Percentiles rank a stretch among this genome's conserved stretches.
Conservation (phyloP, 1,139 yeast genomes). For the Kluyveromyces marxianus region DNA sequence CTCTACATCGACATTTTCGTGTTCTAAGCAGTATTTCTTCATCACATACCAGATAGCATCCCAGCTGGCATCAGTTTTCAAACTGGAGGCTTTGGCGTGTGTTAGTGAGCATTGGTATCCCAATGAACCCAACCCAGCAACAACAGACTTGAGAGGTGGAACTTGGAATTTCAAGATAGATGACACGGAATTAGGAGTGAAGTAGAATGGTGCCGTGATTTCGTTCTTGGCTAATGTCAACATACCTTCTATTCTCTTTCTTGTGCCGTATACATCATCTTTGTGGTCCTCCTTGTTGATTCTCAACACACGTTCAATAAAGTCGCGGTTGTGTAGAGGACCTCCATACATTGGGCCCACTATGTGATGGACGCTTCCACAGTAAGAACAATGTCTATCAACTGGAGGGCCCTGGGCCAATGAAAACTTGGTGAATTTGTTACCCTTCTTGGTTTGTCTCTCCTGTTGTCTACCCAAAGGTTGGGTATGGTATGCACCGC, state of each 20-base stretch:
- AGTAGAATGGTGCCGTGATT: constrained; percentile 63
- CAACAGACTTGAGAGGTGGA: constrained; percentile 65
- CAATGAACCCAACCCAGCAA: constrained; percentile 77
- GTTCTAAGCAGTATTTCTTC: constrained; percentile 53
- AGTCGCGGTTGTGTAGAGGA: constrained; percentile 57
- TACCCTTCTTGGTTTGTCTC: constrained; percentile 32
- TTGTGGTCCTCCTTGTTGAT: constrained; percentile 44
- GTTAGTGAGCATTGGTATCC: constrained; percentile 80
- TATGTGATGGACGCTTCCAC: constrained; percentile 62
- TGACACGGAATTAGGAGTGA: constrained; percentile 70
- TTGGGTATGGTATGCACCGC: constrained; percentile 67
- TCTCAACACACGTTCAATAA: constrained; percentile 54
- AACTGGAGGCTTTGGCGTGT: constrained; percentile 78
- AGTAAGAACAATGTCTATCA: constrained; percentile 54
- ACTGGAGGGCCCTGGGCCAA: constrained; percentile 52
- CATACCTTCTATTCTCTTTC: constrained; percentile 87
- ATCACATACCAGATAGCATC: constrained; percentile 64
- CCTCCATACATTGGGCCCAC: constrained; percentile 99
- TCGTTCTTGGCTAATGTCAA: constrained; percentile 73
- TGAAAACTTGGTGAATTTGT: constrained; percentile 40
- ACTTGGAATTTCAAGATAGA: constrained; percentile 75
- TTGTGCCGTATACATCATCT: constrained; percentile 59
- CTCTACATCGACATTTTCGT: constrained; percentile 30
- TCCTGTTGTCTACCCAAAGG: constrained; percentile 58
- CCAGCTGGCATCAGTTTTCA: constrained; percentile 90